A percentile compares a stretch with the other conserved stretches of the same genome.
Evolutionary conservation across 1,284 basidiomycete genomes (phyloP).

Genomic region (Acaromyces ingoldii): DNA sequence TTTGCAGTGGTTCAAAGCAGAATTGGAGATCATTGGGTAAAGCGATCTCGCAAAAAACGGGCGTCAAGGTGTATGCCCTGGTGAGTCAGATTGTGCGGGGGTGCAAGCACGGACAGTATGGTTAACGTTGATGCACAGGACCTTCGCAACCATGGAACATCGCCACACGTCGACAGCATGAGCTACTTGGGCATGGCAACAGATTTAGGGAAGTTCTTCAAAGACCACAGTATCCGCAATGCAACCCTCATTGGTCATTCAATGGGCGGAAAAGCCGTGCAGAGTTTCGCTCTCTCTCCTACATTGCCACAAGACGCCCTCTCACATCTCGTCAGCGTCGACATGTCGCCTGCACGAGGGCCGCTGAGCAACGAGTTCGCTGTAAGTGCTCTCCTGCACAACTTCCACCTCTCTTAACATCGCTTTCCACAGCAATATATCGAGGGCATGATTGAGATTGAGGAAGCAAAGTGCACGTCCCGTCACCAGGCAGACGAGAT

Average conservation of each 20-base stretch:
- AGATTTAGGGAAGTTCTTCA: slow-evolving; percentile 62
- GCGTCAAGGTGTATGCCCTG: slow-evolving; percentile 67
- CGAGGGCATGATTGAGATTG: slow-evolving; percentile 66
- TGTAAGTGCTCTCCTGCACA: slow-evolving; percentile 3
- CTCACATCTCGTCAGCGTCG: slow-evolving; percentile 67
- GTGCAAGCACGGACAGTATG: background rate
- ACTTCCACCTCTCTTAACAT: background rate
- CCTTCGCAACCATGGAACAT: slow-evolving; percentile 74
- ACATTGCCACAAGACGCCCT: slow-evolving; percentile 54
- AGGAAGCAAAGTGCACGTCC: slow-evolving; percentile 58
- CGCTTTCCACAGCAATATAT: slow-evolving; percentile 56
- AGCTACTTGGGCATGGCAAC: slow-evolving; percentile 66
- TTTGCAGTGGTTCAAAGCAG: slow-evolving; percentile 66
- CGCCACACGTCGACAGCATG: slow-evolving; percentile 67
- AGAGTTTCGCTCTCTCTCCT: slow-evolving; percentile 66
- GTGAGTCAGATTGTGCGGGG: slow-evolving; percentile 53
- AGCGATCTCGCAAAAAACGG: slow-evolving; percentile 60
- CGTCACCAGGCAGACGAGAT: slow-evolving; percentile 65
- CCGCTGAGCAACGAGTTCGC: slow-evolving; percentile 60
- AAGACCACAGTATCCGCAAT: slow-evolving; percentile 53
- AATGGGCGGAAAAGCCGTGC: slow-evolving; percentile 84
- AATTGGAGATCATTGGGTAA: slow-evolving; percentile 72
- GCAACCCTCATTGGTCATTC: slow-evolving; percentile 75
- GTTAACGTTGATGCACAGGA: slow-evolving; percentile 58
- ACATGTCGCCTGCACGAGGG: slow-evolving; percentile 69